Evolutionary conservation across 2,329 filamentous ascomycete genomes (phyloP), one percentile per base, ranked within the genome.

Genomic region (Epichloe sylvatica): DNA sequence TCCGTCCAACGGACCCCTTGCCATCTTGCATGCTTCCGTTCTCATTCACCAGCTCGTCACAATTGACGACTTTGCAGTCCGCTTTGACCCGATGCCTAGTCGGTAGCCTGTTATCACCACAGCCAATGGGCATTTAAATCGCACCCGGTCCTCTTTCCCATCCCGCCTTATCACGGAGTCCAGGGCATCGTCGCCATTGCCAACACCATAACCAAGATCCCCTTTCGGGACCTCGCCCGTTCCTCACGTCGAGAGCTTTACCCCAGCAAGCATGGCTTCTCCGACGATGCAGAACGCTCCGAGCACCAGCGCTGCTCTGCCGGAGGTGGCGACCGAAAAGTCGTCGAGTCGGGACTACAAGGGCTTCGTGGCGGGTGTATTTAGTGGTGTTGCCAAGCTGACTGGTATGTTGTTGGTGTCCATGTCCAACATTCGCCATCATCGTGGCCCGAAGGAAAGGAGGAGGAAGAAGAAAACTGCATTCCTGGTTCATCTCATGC

Each of bases 301-400:
- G 7, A 23, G 30, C n/a, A 23, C 40, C 15, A 9, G 33, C 15
- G 21, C 37, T 40, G 7, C 39, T 17, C 13, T n/a, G 23, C 17
- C 40, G 37, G 11, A 47, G 8, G 9, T 43, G 21, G 2, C 46
- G 21, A 12, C 1, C 2, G 43, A n/a, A 3, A 17, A 50, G 30
- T 41, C 46, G 30, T 37, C 52, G 35, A 51, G 57, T 54, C 59
- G 77, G 72, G 57, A 83, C 63, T 97, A 96, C 73, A 90, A 87
- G 61, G 92, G 91, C n/a, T 98, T 97, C 64, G 87, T 96, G 30
- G 92, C 87, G 1, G 92, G 92, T n/a, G 81, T 96, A 6, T 96
- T 96, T 63, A 94, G 87, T 37, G 92, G 92, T 23, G 84, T 97
- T 60, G 83, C 90, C 51, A 97, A 97, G 70, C 71, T 96, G 51